phyloP scores from a whole-genome alignment of 768 basidiomycete species.

The Rhodotorula sphaerocarpa region DNA sequence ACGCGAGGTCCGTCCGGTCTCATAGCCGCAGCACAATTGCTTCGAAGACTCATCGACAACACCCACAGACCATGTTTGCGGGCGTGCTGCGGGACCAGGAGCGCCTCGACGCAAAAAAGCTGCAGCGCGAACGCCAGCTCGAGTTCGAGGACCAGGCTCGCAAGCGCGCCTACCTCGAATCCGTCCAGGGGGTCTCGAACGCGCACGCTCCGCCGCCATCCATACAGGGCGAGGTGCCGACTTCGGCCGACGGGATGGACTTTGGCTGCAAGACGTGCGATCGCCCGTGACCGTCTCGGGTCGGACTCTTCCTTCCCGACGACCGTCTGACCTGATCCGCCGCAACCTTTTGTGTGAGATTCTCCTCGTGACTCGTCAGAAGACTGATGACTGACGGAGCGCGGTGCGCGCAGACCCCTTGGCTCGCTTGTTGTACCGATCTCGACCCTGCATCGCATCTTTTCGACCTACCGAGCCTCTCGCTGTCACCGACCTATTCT shows the following conservation, averaged over 20 bases:
- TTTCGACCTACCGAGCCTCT: too few relatives aligned
- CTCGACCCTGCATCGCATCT: too few relatives aligned
- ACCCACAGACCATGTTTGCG: slow-evolving; percentile 34
- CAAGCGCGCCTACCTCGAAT: slow-evolving; percentile 32
- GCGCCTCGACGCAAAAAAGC: slow-evolving; percentile 16
- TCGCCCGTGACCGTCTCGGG: background rate
- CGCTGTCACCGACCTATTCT: too few relatives aligned
- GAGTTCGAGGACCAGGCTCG: slow-evolving; percentile 34
- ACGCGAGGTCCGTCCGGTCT: slow-evolving; percentile 26
- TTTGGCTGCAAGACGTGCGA: slow-evolving; percentile 36
- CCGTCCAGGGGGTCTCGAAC: slow-evolving; percentile 18
- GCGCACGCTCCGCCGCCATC: slow-evolving; percentile 1
- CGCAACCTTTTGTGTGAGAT: background rate
- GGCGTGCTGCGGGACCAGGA: slow-evolving; percentile 32
- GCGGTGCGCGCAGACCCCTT: background rate
- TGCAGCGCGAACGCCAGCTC: slow-evolving; percentile 21
- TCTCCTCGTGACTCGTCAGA: background rate
- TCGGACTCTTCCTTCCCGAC: too few relatives aligned
- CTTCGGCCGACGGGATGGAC: slow-evolving; percentile 27
- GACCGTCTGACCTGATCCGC: too few relatives aligned
- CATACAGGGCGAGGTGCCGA: slow-evolving; percentile 14
- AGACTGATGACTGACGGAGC: background rate
- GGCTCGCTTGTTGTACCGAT: too few relatives aligned
- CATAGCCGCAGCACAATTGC: too few relatives aligned
- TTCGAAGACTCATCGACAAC: too few relatives aligned